Evolutionary conservation across 495 filamentous ascomycete genomes (phyloP).

Genomic region (Talaromyces adpressus): DNA sequence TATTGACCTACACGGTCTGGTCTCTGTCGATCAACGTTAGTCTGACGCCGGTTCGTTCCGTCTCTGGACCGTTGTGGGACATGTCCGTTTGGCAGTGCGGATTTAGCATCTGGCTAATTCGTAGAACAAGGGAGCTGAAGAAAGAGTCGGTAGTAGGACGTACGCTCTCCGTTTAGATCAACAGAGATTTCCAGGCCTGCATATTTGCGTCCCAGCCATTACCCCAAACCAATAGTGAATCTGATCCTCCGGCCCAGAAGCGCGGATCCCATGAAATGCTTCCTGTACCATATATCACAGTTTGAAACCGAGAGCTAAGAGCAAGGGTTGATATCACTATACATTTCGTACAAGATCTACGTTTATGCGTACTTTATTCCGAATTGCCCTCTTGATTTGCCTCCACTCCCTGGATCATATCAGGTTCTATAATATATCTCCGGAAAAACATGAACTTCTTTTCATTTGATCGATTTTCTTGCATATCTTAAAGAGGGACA

Average conservation of each 20-base stretch:
- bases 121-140: background rate
- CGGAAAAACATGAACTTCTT: background rate
- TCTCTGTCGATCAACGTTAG: background rate
- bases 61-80: background rate
- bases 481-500: background rate
- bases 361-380: background rate
- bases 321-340: background rate
- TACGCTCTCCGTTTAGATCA: background rate
- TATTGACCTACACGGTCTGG: background rate
- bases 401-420: background rate
- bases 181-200: background rate
- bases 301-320: background rate
- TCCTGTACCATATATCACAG: background rate
- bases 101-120: background rate
- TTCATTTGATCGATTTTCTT: background rate
- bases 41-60: background rate
- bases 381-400: background rate
- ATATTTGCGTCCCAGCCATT: background rate
- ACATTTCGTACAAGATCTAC: background rate
- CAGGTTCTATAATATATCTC: background rate
- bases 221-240: background rate
- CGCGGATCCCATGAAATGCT: background rate
- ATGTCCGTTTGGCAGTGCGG: background rate
- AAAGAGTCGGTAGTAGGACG: background rate
- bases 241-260: background rate